A percentile compares a stretch with the other conserved stretches of the same genome.
Evolutionary conservation across 345 rosid species (phyloP).

Genomic region (Pistacia integerrima): DNA sequence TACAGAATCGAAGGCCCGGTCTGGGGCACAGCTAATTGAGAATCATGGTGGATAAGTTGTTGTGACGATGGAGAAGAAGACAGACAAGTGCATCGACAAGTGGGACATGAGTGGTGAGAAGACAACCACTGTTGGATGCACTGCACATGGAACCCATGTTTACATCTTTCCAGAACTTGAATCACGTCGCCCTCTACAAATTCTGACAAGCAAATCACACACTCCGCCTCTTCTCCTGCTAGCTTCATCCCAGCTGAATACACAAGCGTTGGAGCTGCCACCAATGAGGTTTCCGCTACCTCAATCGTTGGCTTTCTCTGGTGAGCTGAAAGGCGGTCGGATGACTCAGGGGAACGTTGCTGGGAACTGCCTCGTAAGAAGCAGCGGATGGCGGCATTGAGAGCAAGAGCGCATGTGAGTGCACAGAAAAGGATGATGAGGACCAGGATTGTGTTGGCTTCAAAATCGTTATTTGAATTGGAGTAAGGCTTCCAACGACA

Average conservation of each 20-base stretch:
- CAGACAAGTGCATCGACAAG: constrained; percentile 62
- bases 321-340: not conserved
- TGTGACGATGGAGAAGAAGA: constrained; percentile 14
- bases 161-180: constrained; percentile 57
- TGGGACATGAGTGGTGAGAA: constrained; percentile 74
- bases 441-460: constrained; percentile 47
- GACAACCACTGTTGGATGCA: constrained; percentile 71
- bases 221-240: constrained; percentile 58
- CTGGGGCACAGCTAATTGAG: not conserved
- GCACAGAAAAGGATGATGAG: constrained; percentile 59
- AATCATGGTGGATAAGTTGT: not conserved
- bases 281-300: constrained; percentile 16
- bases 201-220: constrained; percentile 77
- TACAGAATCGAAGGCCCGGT: not conserved
- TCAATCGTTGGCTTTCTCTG: constrained; percentile 38
- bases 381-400: constrained; percentile 68
- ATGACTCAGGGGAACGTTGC: not conserved
- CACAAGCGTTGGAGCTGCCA: constrained; percentile 37
- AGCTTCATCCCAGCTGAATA: constrained; percentile 52
- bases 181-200: constrained; percentile 64
- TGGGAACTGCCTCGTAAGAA: constrained; percentile 33
- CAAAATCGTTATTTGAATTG: constrained; percentile 43
- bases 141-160: constrained; percentile 74
- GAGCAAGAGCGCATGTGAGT: constrained; percentile 60
- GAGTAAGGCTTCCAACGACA: constrained; percentile 50